Percentiles rank a stretch among this genome's conserved stretches.
phyloP scores from a whole-genome alignment of 2,329 filamentous ascomycete species.

The Xylariaceae sp. region DNA sequence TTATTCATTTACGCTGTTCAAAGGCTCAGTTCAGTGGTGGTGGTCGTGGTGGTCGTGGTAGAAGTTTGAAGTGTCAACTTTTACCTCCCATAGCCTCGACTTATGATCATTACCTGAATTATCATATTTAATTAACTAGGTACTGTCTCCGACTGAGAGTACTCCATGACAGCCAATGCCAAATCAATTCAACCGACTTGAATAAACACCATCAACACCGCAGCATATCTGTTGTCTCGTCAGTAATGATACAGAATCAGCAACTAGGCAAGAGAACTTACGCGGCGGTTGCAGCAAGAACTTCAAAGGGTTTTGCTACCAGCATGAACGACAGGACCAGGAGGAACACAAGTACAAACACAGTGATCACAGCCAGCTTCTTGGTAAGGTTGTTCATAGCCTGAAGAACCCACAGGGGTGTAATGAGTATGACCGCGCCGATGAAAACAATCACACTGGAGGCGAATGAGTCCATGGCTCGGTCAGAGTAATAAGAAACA shows the following conservation, averaged over 20 bases:
- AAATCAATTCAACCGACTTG: slow-evolving; percentile 5
- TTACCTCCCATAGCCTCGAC: too few relatives aligned
- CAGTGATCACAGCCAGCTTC: slow-evolving; percentile 30
- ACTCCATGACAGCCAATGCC: too few relatives aligned
- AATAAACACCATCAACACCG: slow-evolving; percentile 14
- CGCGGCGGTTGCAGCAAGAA: slow-evolving; percentile 20
- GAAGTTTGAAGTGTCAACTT: too few relatives aligned
- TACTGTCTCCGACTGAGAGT: too few relatives aligned
- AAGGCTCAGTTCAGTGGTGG: too few relatives aligned
- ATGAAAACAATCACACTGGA: slow-evolving; percentile 21
- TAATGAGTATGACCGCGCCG: slow-evolving; percentile 29
- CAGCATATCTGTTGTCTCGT: slow-evolving; percentile 5
- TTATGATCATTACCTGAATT: too few relatives aligned
- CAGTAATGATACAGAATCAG: neutral
- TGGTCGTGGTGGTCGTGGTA: too few relatives aligned
- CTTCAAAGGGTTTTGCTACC: slow-evolving; percentile 21
- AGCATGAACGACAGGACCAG: slow-evolving; percentile 16
- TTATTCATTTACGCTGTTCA: too few relatives aligned
- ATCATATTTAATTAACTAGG: too few relatives aligned
- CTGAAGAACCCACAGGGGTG: slow-evolving; percentile 32
- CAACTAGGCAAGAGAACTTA: slow-evolving; percentile 3
- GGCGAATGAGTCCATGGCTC: slow-evolving; percentile 22
- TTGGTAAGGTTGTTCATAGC: slow-evolving; percentile 6
- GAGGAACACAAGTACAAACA: slow-evolving; percentile 24
- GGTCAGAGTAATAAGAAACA: slow-evolving; percentile 14